Evolutionary conservation across 805 yeast genomes (phyloP).

Genomic region (Saturnispora bothae): DNA sequence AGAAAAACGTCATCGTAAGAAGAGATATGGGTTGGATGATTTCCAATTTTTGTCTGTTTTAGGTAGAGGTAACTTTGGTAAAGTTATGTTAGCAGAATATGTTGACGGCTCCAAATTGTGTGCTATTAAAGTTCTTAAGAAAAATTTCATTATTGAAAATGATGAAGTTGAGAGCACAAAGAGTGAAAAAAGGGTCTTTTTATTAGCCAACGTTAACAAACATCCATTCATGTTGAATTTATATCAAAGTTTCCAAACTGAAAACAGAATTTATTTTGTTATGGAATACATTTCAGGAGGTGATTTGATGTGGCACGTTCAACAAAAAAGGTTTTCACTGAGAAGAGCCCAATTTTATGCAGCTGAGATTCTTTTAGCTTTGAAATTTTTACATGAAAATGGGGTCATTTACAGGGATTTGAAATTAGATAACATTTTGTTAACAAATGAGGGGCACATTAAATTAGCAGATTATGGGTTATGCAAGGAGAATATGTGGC

Average conservation of each 20-base stretch:
- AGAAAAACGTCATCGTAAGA: slow-evolving; percentile 37
- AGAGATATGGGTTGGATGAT: slow-evolving; percentile 86
- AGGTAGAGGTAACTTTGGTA: slow-evolving; percentile 98
- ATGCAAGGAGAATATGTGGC: slow-evolving; percentile 70
- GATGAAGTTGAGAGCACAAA: slow-evolving; percentile 93
- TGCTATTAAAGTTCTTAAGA: slow-evolving; percentile 94
- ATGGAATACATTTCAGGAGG: slow-evolving; percentile 99
- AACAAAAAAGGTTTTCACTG: slow-evolving; percentile 78
- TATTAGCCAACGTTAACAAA: slow-evolving; percentile 59
- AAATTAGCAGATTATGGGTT: slow-evolving; percentile 96
- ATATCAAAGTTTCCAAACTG: slow-evolving; percentile 96
- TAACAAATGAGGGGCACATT: slow-evolving; percentile 86
- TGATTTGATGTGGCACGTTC: slow-evolving; percentile 99
- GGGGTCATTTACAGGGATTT: slow-evolving; percentile 95
- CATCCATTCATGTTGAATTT: slow-evolving; percentile 90
- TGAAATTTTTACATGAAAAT: slow-evolving; percentile 88
- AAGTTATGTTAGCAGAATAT: slow-evolving; percentile 94
- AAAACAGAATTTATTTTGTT: slow-evolving; percentile 91
- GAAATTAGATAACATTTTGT: slow-evolving; percentile 86
- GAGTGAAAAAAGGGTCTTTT: slow-evolving; percentile 88
- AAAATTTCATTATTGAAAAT: slow-evolving; percentile 88
- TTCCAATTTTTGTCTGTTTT: slow-evolving; percentile 88
- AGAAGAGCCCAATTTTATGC: slow-evolving; percentile 95
- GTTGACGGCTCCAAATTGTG: slow-evolving; percentile 71
- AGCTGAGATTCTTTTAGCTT: slow-evolving; percentile 85